These are phyloP conservation scores for Plasmodium malariae DNA, from an alignment of 169 alveolate species.

Conservation along the genomic window DNA sequence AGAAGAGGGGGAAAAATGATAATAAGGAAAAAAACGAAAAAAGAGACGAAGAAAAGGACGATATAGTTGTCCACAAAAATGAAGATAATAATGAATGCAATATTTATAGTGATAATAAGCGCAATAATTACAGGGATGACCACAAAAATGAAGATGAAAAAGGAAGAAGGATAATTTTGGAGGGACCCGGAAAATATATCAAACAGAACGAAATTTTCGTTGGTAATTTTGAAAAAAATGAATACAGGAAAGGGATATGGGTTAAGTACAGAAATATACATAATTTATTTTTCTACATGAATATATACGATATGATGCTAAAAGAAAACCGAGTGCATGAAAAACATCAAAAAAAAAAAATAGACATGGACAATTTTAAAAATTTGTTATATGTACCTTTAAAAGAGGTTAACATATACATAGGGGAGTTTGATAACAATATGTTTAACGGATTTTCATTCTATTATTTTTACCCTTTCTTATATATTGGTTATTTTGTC, in stretches of 20 bases:
- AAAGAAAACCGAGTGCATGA: too few species aligned
- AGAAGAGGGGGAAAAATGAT: background rate
- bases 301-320: slow-evolving; percentile 20
- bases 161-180: slow-evolving; percentile 14
- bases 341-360: background rate
- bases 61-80: background rate
- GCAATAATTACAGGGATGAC: background rate
- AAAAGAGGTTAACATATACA: slow-evolving; percentile 52
- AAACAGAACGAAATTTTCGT: slow-evolving; percentile 33
- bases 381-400: slow-evolving; percentile 55
- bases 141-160: background rate
- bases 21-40: background rate
- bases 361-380: slow-evolving; percentile 2
- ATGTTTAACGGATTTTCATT: slow-evolving; percentile 59
- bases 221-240: slow-evolving; percentile 23
- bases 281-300: slow-evolving; percentile 56
- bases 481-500: slow-evolving; percentile 57
- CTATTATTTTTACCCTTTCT: slow-evolving; percentile 49
- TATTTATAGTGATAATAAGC: background rate
- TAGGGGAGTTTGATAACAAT: slow-evolving; percentile 45
- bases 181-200: slow-evolving; percentile 56
- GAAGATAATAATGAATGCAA: background rate
- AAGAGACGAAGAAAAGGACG: background rate
- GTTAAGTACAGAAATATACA: slow-evolving; percentile 58
- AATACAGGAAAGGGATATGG: slow-evolving; percentile 70